A percentile compares a stretch with the other conserved stretches of the same genome.
Evolutionary conservation across 2,329 filamentous ascomycete species (phyloP).

Genomic region (Aspergillus quadrilineatus): DNA sequence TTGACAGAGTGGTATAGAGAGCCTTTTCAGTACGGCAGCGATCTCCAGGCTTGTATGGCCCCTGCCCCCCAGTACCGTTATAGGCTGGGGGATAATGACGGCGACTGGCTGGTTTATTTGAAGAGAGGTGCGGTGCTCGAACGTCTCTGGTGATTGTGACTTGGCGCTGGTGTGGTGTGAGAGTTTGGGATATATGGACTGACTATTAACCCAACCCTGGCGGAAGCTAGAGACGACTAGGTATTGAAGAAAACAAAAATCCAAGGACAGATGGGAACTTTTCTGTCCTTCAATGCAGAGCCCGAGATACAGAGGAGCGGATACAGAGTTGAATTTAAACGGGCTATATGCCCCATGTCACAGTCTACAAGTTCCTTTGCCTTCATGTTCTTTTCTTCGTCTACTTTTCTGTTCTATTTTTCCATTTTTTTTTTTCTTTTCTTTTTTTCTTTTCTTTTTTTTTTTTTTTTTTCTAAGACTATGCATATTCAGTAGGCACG

Average conservation of each 20-base stretch:
- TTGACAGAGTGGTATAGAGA: background rate
- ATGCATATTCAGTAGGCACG: conserved; percentile 29
- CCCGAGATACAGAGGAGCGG: background rate
- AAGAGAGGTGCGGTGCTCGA: background rate
- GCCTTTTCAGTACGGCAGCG: background rate
- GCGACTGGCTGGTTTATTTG: background rate
- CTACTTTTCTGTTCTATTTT: background rate
- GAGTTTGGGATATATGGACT: too few species aligned
- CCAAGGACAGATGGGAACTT: background rate
- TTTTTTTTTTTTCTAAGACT: conserved; percentile 11
- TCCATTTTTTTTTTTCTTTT: background rate
- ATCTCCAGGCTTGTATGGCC: background rate
- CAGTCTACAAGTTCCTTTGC: background rate
- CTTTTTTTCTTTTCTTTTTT: background rate
- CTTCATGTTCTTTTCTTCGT: background rate
- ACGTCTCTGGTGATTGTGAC: background rate
- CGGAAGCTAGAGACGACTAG: background rate
- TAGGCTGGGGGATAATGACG: background rate
- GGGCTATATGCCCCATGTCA: background rate
- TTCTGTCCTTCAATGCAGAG: background rate
- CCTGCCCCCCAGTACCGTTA: background rate
- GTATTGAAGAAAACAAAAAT: background rate
- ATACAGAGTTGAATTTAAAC: conserved; percentile 11
- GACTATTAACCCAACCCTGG: background rate
- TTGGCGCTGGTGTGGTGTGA: background rate